phyloP scores from a whole-genome alignment of 805 yeast genomes.

The Spathaspora boniae region DNA sequence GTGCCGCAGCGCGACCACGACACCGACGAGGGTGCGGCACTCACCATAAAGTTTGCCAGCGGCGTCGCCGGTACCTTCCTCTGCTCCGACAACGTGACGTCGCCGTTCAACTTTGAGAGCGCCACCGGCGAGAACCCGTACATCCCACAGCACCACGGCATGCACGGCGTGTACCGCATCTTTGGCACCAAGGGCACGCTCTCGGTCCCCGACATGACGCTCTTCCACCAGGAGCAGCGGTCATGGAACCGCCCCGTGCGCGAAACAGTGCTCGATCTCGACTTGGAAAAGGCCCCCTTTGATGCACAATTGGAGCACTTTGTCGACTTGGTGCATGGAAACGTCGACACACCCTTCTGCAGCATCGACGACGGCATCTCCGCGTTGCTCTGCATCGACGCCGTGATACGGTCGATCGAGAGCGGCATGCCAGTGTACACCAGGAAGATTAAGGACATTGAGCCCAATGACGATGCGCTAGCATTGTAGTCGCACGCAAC shows the following conservation, averaged over 20 bases:
- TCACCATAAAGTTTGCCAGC: slow-evolving; percentile 27
- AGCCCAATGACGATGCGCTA: slow-evolving; percentile 17
- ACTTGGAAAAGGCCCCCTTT: slow-evolving; percentile 25
- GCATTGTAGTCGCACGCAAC: too few relatives aligned
- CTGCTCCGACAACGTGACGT: slow-evolving; percentile 35
- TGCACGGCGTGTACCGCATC: slow-evolving; percentile 32
- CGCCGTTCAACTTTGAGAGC: slow-evolving; percentile 36
- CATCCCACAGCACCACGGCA: slow-evolving; percentile 25
- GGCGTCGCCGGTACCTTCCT: slow-evolving; percentile 36
- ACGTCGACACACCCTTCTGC: slow-evolving; percentile 21
- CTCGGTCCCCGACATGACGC: slow-evolving; percentile 34
- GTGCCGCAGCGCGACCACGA: slow-evolving; percentile 24
- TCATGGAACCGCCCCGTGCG: slow-evolving; percentile 25
- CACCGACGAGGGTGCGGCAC: slow-evolving; percentile 39
- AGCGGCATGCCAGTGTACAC: slow-evolving; percentile 33
- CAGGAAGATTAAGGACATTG: slow-evolving; percentile 19
- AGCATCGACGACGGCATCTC: slow-evolving; percentile 36
- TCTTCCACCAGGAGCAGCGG: slow-evolving; percentile 25
- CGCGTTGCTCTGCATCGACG: slow-evolving; percentile 34
- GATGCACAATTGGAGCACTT: slow-evolving; percentile 37
- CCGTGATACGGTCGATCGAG: slow-evolving; percentile 30
- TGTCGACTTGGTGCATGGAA: slow-evolving; percentile 29
- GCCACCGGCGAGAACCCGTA: slow-evolving; percentile 41
- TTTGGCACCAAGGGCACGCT: slow-evolving; percentile 39
- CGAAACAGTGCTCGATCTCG: slow-evolving; percentile 12